Percentiles rank a stretch among this genome's conserved stretches.
Conservation (phyloP, 495 filamentous ascomycete genomes). For the Hypomontagnella monticulosa region DNA sequence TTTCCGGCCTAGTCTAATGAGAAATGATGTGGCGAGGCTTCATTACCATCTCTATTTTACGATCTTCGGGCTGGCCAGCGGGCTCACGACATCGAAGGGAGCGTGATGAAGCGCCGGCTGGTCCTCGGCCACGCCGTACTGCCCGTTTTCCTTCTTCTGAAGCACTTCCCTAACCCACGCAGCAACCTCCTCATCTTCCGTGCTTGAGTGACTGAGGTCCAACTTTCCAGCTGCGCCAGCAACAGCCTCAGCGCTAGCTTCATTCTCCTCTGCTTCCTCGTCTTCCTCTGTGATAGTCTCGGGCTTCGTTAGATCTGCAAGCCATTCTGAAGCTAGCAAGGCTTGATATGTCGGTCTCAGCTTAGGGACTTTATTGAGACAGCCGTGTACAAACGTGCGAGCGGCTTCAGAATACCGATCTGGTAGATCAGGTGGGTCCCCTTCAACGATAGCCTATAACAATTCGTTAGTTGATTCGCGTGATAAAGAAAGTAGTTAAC, state of each 20-base stretch:
- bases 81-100: constrained; percentile 71
- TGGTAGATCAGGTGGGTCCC: constrained; percentile 88
- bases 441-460: constrained; percentile 91
- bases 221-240: constrained; percentile 56
- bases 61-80: constrained; percentile 49
- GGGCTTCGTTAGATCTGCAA: constrained; percentile 82
- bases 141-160: constrained; percentile 65
- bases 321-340: constrained; percentile 89
- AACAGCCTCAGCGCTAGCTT: constrained; percentile 55
- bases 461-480: constrained; percentile 32
- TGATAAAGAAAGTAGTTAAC: constrained; percentile 51
- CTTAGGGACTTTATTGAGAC: constrained; percentile 91
- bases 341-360: constrained; percentile 89
- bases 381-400: constrained; percentile 85
- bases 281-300: constrained; percentile 80
- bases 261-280: constrained; percentile 65
- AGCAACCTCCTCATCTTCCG: constrained; percentile 81
- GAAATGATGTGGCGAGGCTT: constrained; percentile 8
- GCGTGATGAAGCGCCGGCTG: constrained; percentile 82
- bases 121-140: constrained; percentile 43
- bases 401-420: constrained; percentile 81
- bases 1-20: constrained; percentile 25
- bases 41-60: constrained; percentile 22
- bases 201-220: constrained; percentile 50
- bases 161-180: constrained; percentile 83